Base-by-base conservation (phyloP, 1,284 basidiomycete genomes). In the Tremellales sp. region DNA sequence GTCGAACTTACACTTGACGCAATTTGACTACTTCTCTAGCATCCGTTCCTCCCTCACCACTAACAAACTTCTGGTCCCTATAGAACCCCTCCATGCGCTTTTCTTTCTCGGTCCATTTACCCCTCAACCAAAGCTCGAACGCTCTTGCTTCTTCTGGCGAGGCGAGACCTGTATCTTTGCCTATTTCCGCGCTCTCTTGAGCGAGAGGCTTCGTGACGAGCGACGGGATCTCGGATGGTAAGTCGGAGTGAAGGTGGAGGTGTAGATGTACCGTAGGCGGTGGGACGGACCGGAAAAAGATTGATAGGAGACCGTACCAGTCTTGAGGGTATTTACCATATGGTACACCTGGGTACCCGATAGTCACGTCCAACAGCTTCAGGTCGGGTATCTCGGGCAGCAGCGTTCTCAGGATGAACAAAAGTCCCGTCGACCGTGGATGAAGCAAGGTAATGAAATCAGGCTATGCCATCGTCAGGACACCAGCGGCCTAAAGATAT, bases 191-290 rank as follows among this genome's bases (percentile, higher is more conserved):
- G 19, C 5, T 19, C 50, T 41, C 19, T 46, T 37, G 4, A 22
- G 12, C 10, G 53, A 56, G 23, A 56, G 43, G 13, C 54, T 54
- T 35, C 3, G 53, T 47, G n/a, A 49, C 46, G 5, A 70, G 53
- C 0, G 64, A 64, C 0, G 68, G 65, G 1, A 67, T 58, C n/a
- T 49, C 53, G 11, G 49, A 42, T 1, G 48, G 19, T 8, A 90
- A 83, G 57, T 85, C 77, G 5, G 57, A 52, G 67, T 89, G 86
- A 54, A 85, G 76, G 31, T 86, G 82, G 35, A 96, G 72, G 67
- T 97, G 93, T 60, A 97, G 79, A 68, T 94, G 87, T 17, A 97
- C 80, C 1, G 79, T 76, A 0, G 93, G 94, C 1, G 94, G 92
- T 0, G 92, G 80, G 3, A 90, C 77, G 13, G 87, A 80, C 56